Conservation (phyloP, 768 basidiomycete species). For the Kwoniella heveanensis region DNA sequence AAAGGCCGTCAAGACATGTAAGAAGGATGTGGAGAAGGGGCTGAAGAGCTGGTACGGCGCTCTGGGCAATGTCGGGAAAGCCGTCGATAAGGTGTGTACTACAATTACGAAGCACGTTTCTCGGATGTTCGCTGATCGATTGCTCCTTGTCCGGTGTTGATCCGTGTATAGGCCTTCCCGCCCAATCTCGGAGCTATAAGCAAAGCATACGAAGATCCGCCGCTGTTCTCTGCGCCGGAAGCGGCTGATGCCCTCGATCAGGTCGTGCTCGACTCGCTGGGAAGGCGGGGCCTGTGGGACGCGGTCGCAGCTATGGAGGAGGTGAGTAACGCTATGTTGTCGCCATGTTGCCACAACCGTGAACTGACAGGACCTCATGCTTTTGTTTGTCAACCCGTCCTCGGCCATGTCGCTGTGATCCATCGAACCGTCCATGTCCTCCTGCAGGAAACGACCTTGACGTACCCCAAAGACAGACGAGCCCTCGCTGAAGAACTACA, state of each 20-base stretch:
- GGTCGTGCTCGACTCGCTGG: conserved; percentile 47
- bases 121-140: no score
- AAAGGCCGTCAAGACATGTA: conserved; percentile 65
- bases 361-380: no score
- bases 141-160: background rate
- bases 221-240: conserved; percentile 43
- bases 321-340: conserved; percentile 24
- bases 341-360: no score
- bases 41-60: conserved; percentile 85
- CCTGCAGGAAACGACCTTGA: conserved; percentile 36
- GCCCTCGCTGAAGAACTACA: conserved; percentile 36
- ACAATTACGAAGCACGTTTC: no score
- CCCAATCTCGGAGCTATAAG: conserved; percentile 43
- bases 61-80: conserved; percentile 76
- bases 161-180: conserved; percentile 36
- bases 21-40: conserved; percentile 82
- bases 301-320: conserved; percentile 46
- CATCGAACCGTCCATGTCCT: no score
- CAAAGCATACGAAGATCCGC: conserved; percentile 45
- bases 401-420: no score
- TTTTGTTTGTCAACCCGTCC: no score
- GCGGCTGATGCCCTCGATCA: conserved; percentile 41
- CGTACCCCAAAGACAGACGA: conserved; percentile 28
- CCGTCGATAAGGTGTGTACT: conserved; percentile 85
- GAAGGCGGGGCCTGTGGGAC: conserved; percentile 49